Conservation (phyloP, 2,329 filamentous ascomycete species). For the Penicillium sp. region DNA sequence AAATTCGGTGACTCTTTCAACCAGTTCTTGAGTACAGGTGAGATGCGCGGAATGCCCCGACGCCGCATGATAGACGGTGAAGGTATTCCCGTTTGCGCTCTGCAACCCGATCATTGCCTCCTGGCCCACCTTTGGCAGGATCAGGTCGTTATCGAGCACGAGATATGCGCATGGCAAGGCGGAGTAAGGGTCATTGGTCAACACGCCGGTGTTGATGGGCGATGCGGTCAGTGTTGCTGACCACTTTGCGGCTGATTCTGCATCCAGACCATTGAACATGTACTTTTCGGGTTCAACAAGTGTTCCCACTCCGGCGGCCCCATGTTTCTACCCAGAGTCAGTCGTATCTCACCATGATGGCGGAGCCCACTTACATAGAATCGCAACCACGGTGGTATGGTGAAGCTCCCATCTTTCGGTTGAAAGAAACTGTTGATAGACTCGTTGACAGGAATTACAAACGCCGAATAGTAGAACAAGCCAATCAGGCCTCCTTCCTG, state of each 20-base stretch:
- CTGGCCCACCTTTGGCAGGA: conserved; percentile 32
- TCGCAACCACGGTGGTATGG: background rate
- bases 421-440: background rate
- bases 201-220: conserved; percentile 24
- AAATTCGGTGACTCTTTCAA: background rate
- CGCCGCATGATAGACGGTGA: background rate
- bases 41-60: background rate
- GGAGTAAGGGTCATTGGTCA: conserved; percentile 35
- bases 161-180: conserved; percentile 35
- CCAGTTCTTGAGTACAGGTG: background rate
- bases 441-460: background rate
- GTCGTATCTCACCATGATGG: background rate
- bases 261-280: conserved; percentile 31
- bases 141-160: conserved; percentile 30
- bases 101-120: conserved; percentile 28
- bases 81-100: background rate
- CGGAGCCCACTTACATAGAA: background rate
- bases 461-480: background rate
- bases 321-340: conserved; percentile 14
- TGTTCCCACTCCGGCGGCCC: conserved; percentile 22
- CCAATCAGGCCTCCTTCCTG: background rate
- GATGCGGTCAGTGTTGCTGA: conserved; percentile 25
- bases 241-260: conserved; percentile 24
- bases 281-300: conserved; percentile 24
- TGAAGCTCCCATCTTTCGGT: background rate